Evolutionary conservation across 139 green algal species (phyloP), one percentile per base, ranked within the genome.

Genomic region (Chloropicon primus): DNA sequence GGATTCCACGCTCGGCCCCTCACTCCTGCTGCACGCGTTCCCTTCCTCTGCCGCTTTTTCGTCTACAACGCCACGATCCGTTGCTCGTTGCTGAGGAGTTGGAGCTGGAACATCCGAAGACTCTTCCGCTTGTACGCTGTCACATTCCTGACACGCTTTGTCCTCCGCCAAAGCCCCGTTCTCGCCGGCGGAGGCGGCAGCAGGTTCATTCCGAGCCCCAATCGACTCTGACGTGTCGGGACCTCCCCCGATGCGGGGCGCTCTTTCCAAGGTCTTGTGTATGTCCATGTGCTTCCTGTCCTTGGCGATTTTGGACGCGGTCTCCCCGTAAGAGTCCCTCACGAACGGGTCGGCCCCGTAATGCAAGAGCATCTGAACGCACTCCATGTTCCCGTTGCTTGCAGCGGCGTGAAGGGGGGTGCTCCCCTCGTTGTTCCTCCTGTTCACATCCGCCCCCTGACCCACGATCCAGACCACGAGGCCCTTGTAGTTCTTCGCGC

Each of bases 401-500:
- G 73, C 73, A 2, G 73, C 73, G 41, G 73, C 2, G 73, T 76
- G 73, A 21, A 76, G 73, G 21, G 73, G 73, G 21, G 73, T 76
- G 73, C 25, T 54, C 25, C 10, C 73, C n/a, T 76, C 73, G 2
- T 24, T n/a, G 73, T 76, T 76, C 72, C 0, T 22, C 22, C 26
- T 26, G 72, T 80, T 24, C 5, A 76, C 53, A 27, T 83, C 25
- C 21, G 85, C 78, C 10, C 86, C 86, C 71, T 82, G 73, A 0
- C 27, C 0, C 25, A 90, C 77, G 28, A 92, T 85, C 86, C 86
- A 92, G 21, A 22, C 72, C 1, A 77, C 25, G 54, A 87, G 82
- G n/a, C 83, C 84, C 76, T 82, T 82, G 41, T 62, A 62, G 41
- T 62, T 62, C 73, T 76, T 76, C 2, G 73, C 73, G 25, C 25